Percentiles rank a stretch among this genome's conserved stretches.
phyloP scores from a whole-genome alignment of 805 yeast genomes.

The Nakazawaea peltata region DNA sequence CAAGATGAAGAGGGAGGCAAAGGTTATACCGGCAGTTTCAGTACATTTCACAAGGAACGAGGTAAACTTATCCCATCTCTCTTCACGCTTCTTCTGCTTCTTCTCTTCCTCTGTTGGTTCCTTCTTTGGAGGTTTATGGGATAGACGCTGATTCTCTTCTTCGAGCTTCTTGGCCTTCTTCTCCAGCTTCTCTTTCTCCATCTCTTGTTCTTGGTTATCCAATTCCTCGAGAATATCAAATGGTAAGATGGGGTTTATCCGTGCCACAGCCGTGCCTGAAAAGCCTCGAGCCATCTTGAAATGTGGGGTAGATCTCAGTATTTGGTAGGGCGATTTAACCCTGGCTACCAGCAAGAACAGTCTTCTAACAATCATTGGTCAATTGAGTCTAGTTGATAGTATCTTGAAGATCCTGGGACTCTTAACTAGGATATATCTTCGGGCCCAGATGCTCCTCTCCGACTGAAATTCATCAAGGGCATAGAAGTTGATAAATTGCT shows the following conservation, averaged over 20 bases:
- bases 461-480: too few relatives aligned
- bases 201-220: slow-evolving; percentile 24
- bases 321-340: too few relatives aligned
- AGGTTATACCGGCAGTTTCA: slow-evolving; percentile 67
- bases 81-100: slow-evolving; percentile 1
- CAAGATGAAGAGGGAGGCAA: slow-evolving; percentile 58
- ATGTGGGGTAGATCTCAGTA: too few relatives aligned
- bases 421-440: too few relatives aligned
- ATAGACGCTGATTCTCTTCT: slow-evolving; percentile 16
- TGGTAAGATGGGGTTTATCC: slow-evolving; percentile 31
- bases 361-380: too few relatives aligned
- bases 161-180: slow-evolving; percentile 21
- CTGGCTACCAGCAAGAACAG: too few relatives aligned
- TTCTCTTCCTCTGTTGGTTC: slow-evolving; percentile 5
- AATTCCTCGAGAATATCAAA: slow-evolving; percentile 31
- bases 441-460: too few relatives aligned
- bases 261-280: not conserved
- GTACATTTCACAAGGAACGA: slow-evolving; percentile 31
- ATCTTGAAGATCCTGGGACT: too few relatives aligned
- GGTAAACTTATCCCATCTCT: slow-evolving; percentile 11
- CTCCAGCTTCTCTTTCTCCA: slow-evolving; percentile 21
- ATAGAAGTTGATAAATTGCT: too few relatives aligned
- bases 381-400: too few relatives aligned
- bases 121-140: not conserved
- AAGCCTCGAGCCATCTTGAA: not conserved